Evolutionary conservation across 345 rosid genomes (phyloP).

Genomic region (Gynandropsis gynandra): DNA sequence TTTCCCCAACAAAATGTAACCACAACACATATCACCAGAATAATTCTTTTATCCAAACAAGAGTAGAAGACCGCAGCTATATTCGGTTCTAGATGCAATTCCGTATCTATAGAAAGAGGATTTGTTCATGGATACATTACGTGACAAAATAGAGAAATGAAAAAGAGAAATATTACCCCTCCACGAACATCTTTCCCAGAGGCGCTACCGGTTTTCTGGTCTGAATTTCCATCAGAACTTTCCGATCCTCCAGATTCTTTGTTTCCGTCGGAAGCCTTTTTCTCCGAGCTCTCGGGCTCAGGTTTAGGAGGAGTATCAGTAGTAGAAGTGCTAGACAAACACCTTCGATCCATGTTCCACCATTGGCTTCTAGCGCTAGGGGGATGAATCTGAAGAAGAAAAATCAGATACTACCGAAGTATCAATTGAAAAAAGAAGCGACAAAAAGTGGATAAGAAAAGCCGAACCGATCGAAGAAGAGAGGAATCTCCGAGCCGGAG

Average conservation of each 20-base stretch:
- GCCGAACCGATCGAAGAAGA: constrained; percentile 37
- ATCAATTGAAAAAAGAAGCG: background rate
- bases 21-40: background rate
- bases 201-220: constrained; percentile 34
- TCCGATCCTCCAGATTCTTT: constrained; percentile 50
- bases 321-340: constrained; percentile 31
- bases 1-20: constrained; percentile 15
- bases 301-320: constrained; percentile 18
- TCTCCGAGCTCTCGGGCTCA: constrained; percentile 20
- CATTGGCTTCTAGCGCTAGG: constrained; percentile 27
- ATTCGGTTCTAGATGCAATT: background rate
- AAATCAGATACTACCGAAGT: background rate
- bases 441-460: constrained; percentile 1
- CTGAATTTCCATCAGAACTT: constrained; percentile 36
- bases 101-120: background rate
- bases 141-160: background rate
- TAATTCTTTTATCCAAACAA: background rate
- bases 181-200: constrained; percentile 81
- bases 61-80: background rate
- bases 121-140: background rate
- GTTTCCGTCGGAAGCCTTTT: constrained; percentile 33
- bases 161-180: constrained; percentile 49
- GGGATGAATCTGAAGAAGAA: constrained; percentile 31
- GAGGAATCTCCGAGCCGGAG: constrained; percentile 23
- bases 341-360: constrained; percentile 29